Conservation (phyloP, 495 filamentous ascomycete genomes). For the Opeltia flavorubescens region DNA sequence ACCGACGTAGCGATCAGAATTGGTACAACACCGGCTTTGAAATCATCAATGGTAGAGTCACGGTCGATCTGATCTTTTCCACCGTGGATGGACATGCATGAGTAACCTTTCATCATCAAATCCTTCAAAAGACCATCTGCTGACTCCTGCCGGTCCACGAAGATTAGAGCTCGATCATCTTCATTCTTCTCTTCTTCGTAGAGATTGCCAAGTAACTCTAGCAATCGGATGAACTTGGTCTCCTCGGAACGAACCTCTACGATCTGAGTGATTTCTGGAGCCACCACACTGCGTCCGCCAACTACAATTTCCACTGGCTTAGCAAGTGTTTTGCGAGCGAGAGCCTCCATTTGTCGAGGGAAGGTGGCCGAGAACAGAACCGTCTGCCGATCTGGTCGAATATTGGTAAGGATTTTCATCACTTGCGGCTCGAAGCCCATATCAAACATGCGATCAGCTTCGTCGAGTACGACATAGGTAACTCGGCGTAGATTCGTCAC, state of each 20-base stretch:
- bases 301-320: conserved; percentile 85
- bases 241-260: conserved; percentile 78
- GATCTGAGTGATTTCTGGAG: conserved; percentile 86
- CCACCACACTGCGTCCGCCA: conserved; percentile 80
- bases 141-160: conserved; percentile 89
- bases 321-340: conserved; percentile 76
- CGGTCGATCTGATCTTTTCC: conserved; percentile 93
- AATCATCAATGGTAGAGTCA: conserved; percentile 86
- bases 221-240: conserved; percentile 68
- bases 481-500: conserved; percentile 83
- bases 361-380: conserved; percentile 96
- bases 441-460: conserved; percentile 98
- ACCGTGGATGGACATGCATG: conserved; percentile 92
- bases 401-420: conserved; percentile 86
- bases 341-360: conserved; percentile 80
- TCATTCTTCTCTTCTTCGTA: conserved; percentile 67
- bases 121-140: conserved; percentile 75
- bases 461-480: conserved; percentile 88
- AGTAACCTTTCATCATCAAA: conserved; percentile 77
- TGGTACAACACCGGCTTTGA: conserved; percentile 81
- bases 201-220: conserved; percentile 77
- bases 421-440: conserved; percentile 99
- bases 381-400: conserved; percentile 82
- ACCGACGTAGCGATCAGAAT: conserved; percentile 92
- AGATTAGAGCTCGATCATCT: conserved; percentile 78